A percentile compares a stretch with the other conserved stretches of the same genome.
Conservation (phyloP, 2,329 filamentous ascomycete species). For the Xylariaceae sp. region DNA sequence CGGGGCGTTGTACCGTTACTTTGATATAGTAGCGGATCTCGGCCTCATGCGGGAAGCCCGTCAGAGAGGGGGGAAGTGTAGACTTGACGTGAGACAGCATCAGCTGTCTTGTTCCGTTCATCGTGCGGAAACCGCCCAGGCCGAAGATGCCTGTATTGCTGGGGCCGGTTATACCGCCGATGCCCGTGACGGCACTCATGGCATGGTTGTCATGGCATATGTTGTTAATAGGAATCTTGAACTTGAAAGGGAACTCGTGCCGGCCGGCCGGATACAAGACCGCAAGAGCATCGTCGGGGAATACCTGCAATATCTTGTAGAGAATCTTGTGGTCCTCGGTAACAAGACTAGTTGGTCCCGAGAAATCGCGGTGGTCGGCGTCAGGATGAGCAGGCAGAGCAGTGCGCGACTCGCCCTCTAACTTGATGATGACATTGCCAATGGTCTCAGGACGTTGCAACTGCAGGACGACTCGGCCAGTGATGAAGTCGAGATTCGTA, state of each 20-base stretch:
- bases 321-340: conserved; percentile 66
- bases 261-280: conserved; percentile 53
- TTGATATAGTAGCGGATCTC: conserved; percentile 95
- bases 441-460: conserved; percentile 64
- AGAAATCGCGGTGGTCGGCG: conserved; percentile 39
- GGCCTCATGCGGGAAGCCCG: conserved; percentile 78
- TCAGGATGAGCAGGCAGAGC: conserved; percentile 50
- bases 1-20: conserved; percentile 84
- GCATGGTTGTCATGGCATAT: conserved; percentile 53
- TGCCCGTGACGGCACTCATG: conserved; percentile 49
- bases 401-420: conserved; percentile 73
- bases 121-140: conserved; percentile 50
- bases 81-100: conserved; percentile 69
- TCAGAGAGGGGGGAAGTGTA: conserved; percentile 82
- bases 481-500: conserved; percentile 72
- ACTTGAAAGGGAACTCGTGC: conserved; percentile 71
- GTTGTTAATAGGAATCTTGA: conserved; percentile 76
- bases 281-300: conserved; percentile 51
- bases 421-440: conserved; percentile 71
- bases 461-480: conserved; percentile 53
- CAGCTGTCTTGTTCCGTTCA: conserved; percentile 59
- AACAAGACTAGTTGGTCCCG: conserved; percentile 38
- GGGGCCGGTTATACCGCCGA: conserved; percentile 43
- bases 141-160: conserved; percentile 42
- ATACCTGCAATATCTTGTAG: conserved; percentile 69